Base-by-base conservation (phyloP, 371 early-diverging fungal genomes). In the Apophysomyces trapeziformis region DNA sequence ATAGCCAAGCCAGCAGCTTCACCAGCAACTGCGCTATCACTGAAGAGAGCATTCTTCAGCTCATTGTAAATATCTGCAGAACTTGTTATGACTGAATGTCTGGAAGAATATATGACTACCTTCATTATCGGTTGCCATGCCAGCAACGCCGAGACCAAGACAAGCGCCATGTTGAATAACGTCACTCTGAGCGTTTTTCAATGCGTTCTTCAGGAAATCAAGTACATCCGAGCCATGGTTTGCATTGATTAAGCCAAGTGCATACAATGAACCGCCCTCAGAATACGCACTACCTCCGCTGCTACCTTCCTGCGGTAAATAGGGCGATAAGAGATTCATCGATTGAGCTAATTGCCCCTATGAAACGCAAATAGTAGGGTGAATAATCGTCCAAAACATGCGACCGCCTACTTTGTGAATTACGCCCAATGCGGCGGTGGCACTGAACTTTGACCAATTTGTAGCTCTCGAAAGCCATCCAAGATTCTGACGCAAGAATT, bases 401-500 rank as follows among this genome's bases (percentile, higher is more conserved):
- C 37, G 16, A 64, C 61, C 68, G 60, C 66, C 64, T 69, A 87
- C 87, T 80, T 93, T 94, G 84, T 99, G 99, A 65, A 99, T 99
- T 21, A 99, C 98, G 67, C 99, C 99, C 63, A 99, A 83, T n/a
- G 95, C 94, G 5, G 99, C 98, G 6, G 99, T 96, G 5, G 99
- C 99, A 63, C 95, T 93, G 80, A 99, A 99, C 82, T 98, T 99
- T 46, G 96, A 92, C 99, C 99, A 99, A 85, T 98, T 98, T 61
- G 93, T 96, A 32, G 99, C 96, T 66, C 98, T 89, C 16, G 94
- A 89, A 58, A 99, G 88, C 97, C 99, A 97, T 71, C 99, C 99
- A 59, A 98, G 81, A 77, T 98, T 99, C 67, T 95, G 93, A 61
- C 99, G 89, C 73, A 99, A 87, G 70, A 99, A 98, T 63, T 96